Conservation (phyloP, 2,329 filamentous ascomycete species). For the Aspergillus fructus region DNA sequence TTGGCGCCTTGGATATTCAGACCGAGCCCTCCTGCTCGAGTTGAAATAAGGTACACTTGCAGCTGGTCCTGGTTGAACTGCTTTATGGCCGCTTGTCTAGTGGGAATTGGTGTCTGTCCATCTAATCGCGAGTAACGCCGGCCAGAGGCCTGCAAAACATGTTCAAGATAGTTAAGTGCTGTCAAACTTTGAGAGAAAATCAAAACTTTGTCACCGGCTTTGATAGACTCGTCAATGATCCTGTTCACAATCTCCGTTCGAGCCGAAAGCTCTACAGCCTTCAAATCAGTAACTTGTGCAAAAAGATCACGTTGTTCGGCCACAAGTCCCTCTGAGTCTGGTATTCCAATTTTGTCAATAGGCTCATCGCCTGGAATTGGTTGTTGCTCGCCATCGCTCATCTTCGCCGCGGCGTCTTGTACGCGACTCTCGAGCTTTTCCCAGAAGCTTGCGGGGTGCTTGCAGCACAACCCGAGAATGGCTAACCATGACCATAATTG, state of each 20-base stretch:
- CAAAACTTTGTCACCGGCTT: conserved; percentile 69
- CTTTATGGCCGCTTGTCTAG: conserved; percentile 65
- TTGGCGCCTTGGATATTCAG: conserved; percentile 83
- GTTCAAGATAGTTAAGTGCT: conserved; percentile 68
- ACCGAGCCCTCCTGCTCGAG: conserved; percentile 75
- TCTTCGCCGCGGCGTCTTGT: conserved; percentile 17
- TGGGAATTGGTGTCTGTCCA: conserved; percentile 57
- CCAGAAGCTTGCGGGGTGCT: conserved; percentile 57
- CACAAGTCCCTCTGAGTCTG: conserved; percentile 29
- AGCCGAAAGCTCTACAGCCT: conserved; percentile 58
- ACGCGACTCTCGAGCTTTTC: conserved; percentile 48
- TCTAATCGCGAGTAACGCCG: conserved; percentile 63
- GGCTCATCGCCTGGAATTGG: conserved; percentile 22
- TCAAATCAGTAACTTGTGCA: conserved; percentile 30
- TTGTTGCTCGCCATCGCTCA: conserved; percentile 17
- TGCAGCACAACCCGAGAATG: conserved; percentile 55
- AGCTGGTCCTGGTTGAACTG: conserved; percentile 63
- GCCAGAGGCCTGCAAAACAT: conserved; percentile 52
- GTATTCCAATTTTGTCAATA: conserved; percentile 41
- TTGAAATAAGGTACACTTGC: conserved; percentile 75
- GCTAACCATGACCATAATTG: conserved; percentile 57
- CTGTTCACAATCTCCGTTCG: conserved; percentile 67
- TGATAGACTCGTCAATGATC: conserved; percentile 67
- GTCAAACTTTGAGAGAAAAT: conserved; percentile 74
- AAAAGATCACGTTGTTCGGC: conserved; percentile 34